phyloP scores from a whole-genome alignment of 2,329 filamentous ascomycete species.

The Aspergillus luchuensis region DNA sequence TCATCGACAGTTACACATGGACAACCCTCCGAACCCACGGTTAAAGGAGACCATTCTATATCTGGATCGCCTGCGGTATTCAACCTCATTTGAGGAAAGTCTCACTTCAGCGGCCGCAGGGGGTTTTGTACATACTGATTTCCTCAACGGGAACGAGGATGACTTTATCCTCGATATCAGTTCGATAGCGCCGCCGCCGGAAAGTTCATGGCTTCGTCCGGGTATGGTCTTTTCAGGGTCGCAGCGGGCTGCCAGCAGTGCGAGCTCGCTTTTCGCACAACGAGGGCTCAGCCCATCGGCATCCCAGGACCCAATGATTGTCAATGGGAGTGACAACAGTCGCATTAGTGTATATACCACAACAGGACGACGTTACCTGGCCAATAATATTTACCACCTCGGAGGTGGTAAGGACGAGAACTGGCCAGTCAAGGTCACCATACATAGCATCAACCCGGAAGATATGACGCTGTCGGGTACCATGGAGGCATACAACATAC shows the following conservation, averaged over 20 bases:
- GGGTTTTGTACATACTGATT: constrained; percentile 56
- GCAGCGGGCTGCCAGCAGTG: constrained; percentile 56
- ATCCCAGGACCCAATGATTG: constrained; percentile 36
- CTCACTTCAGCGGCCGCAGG: constrained; percentile 55
- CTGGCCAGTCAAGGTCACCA: constrained; percentile 69
- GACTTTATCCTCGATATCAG: constrained; percentile 62
- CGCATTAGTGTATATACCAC: constrained; percentile 42
- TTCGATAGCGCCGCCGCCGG: constrained; percentile 52
- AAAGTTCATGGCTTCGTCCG: constrained; percentile 63
- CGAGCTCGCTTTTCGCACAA: constrained; percentile 33
- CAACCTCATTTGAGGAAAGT: constrained; percentile 56
- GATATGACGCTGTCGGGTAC: constrained; percentile 66
- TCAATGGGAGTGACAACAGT: constrained; percentile 36
- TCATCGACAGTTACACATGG: constrained; percentile 39
- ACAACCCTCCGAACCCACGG: constrained; percentile 37
- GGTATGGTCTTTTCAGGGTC: constrained; percentile 63
- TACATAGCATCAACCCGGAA: constrained; percentile 63
- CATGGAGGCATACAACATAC: constrained; percentile 71
- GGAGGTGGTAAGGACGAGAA: constrained; percentile 52
- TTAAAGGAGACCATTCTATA: constrained; percentile 65
- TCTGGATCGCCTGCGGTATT: constrained; percentile 59
- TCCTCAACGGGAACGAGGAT: constrained; percentile 53
- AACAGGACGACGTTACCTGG: constrained; percentile 40
- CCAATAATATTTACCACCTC: constrained; percentile 30
- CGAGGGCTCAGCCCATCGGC: constrained; percentile 31